Evolutionary conservation across 192 early-diverging fungal genomes (phyloP), one percentile per base, ranked within the genome.

Genomic region (Dimargaris cristalligena): DNA sequence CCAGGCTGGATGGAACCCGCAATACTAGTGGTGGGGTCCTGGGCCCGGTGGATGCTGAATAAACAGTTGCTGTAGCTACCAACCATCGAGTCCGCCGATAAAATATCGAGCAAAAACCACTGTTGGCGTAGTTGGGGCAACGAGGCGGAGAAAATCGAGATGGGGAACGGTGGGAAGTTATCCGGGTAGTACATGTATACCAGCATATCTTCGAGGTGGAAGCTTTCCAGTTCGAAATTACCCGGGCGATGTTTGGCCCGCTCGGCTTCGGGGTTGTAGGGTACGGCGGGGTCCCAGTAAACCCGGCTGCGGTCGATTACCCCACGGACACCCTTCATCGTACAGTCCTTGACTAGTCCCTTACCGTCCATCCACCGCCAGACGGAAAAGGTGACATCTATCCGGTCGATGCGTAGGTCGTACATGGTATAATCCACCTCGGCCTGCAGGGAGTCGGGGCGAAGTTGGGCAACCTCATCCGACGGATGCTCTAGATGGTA

Each of bases 51-150:
- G 22, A 95, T 83, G 58, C 84, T 89, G 62, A 98, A 98, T 60
- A 96, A 67, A 62, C 91, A 94, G 63, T 93, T 88, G 63, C 96
- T 92, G 64, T 92, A 92, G 69, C 85, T 87, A 10, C 94, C 94
- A 8, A 91, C 84, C 59, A 93, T 84, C 4, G 80, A 81, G 51
- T 87, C 84, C 11, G 94, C 94, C 55, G 84, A 81, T 58, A 98
- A 71, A 26, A 89, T 65, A 64, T 97, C 94, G 62, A 88, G 91
- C 34, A 91, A 77, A 23, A 98, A 64, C 90, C 91, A 98, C 65
- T 92, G 91, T 65, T 90, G 83, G 29, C 94, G 73, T 48, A 98
- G 85, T 22, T 70, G 70, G 2, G 88, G 87, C 57, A 95, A 66
- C 52, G 83, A 82, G 11, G 88, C 90, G 22, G 80, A 79, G 66